phyloP scores from a whole-genome alignment of 2,329 filamentous ascomycete species.

The Blumeria graminis region DNA sequence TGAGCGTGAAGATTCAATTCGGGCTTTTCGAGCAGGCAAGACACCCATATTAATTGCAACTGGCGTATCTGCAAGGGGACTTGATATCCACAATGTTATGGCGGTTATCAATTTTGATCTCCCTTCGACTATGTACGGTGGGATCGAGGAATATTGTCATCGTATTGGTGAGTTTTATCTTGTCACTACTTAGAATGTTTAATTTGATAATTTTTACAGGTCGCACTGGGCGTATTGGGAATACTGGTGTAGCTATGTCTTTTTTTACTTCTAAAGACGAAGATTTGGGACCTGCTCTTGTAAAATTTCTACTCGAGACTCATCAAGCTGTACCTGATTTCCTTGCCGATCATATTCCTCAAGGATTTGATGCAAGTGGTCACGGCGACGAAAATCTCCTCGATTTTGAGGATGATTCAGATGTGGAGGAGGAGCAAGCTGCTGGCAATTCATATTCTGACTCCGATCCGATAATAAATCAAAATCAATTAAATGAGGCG shows the following conservation, averaged over 20 bases:
- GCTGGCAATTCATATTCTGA: too few species aligned
- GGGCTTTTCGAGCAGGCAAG: constrained; percentile 52
- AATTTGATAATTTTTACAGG: constrained; percentile 23
- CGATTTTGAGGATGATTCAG: constrained; percentile 11
- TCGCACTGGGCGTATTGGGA: constrained; percentile 82
- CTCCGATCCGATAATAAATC: too few species aligned
- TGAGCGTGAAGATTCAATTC: constrained; percentile 80
- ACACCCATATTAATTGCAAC: constrained; percentile 69
- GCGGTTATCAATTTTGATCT: constrained; percentile 91
- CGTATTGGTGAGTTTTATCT: constrained; percentile 47
- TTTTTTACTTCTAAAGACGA: constrained; percentile 67
- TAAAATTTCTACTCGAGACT: constrained; percentile 61
- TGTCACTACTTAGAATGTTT: background rate
- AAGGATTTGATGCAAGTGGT: constrained; percentile 18
- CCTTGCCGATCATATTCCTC: constrained; percentile 37
- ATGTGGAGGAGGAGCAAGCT: background rate
- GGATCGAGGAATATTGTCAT: constrained; percentile 82
- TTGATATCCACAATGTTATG: constrained; percentile 67
- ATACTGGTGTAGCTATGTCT: constrained; percentile 63
- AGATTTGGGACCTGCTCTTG: constrained; percentile 46
- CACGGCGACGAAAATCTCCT: constrained; percentile 8
- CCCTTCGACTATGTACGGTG: constrained; percentile 49
- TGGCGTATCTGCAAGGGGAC: constrained; percentile 64
- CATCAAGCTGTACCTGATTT: constrained; percentile 65
- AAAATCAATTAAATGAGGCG: too few species aligned